Percentiles rank a stretch among this genome's conserved stretches.
These are phyloP conservation scores for Alternaria consortialis DNA, from an alignment of 2,329 filamentous ascomycete species.

Conservation along the genomic window DNA sequence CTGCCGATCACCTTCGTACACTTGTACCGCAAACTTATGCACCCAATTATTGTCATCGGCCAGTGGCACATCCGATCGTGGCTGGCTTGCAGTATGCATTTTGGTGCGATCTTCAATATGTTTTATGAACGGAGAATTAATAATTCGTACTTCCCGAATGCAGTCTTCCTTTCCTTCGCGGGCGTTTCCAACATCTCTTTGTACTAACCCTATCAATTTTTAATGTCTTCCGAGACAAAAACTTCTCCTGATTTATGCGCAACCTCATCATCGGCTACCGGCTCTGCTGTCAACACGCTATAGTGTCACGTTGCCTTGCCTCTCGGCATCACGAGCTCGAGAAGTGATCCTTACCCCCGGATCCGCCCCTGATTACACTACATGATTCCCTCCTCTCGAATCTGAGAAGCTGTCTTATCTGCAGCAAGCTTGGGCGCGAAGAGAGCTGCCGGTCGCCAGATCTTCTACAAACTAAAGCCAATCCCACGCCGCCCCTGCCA, in stretches of 20 bases:
- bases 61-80: conserved; percentile 13
- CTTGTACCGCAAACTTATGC: conserved; percentile 13
- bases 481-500: neutral
- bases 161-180: neutral
- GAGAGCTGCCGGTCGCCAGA: conserved; percentile 18
- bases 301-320: conserved; percentile 33
- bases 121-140: neutral
- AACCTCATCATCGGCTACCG: conserved; percentile 13
- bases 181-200: neutral
- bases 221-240: neutral
- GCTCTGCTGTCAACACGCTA: conserved; percentile 25
- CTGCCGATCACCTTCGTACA: conserved; percentile 14
- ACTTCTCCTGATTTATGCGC: neutral
- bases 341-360: conserved; percentile 28
- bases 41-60: conserved; percentile 17
- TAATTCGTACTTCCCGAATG: neutral
- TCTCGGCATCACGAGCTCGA: conserved; percentile 28
- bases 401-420: conserved; percentile 23
- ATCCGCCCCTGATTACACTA: conserved; percentile 31
- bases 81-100: neutral
- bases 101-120: neutral
- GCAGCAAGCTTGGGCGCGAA: conserved; percentile 26
- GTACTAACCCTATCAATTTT: neutral
- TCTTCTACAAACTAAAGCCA: conserved; percentile 1
- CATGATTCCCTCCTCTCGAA: conserved; percentile 30